Base-by-base conservation (phyloP, 768 basidiomycete genomes). In the Lentinula edodes region DNA sequence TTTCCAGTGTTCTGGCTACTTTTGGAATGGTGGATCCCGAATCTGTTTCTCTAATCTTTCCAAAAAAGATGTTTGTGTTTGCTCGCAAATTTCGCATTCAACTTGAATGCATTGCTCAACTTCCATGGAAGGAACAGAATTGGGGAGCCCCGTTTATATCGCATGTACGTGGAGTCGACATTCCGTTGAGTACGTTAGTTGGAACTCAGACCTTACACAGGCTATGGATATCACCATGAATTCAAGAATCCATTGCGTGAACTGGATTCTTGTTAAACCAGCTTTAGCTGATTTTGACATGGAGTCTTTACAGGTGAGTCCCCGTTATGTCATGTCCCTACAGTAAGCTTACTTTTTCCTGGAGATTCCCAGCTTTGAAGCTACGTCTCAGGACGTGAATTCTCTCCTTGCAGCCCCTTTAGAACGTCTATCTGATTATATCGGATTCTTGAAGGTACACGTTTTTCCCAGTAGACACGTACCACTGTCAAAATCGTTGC, bases 171-270 rank as follows among this genome's bases (percentile, higher is more conserved):
- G n/a, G 8, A 10, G 6, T 9, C n/a, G 15, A 16, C 41, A 43
- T 12, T 16, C 9, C 18, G 5, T 23, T 38, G 28, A 28, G 28
- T 28, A 56, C 12, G 0, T 56, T 5, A 16, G 36, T 39, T 45
- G 16, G 34, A 39, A 10, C 20, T 50, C 10, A 32, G 9, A 52
- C 34, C 2, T 39, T 12, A 28, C 10, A 36, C 39, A 62, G 62
- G 56, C 45, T 39, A 41, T 56, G 36, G 62, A 58, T 41, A 35
- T 62, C 16, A 34, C 43, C 13, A 58, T 62, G 45, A 58, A 46
- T 18, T 41, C 51, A n/a, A 46, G 46, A 16, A 62, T 62, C 12
- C 55, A 58, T 36, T 62, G 62, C 45, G 62, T 62, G 13, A 62
- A 62, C 48, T 20, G 34, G 23, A 45, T 52, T 18, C 38, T 62